Evolutionary conservation across 305 asterid species (phyloP), one percentile per base, ranked within the genome.

Genomic region (Vinca major): DNA sequence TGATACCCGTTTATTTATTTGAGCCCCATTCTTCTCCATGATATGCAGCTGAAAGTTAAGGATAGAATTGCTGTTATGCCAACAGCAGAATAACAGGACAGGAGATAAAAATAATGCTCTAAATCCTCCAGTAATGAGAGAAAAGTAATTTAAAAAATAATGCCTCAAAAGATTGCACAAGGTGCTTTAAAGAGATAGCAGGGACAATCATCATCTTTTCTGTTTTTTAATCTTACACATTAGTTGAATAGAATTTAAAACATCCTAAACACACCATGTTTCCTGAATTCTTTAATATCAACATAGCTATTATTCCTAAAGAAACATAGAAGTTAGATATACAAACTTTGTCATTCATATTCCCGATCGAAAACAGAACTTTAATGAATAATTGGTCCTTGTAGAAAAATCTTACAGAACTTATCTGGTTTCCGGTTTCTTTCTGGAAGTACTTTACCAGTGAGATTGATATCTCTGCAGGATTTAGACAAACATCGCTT

Each of bases 21-120:
- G 91, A 50, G 48, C 63, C 62, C 97, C 98, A 68, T 86, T 88
- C 94, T 80, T 87, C 86, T 86, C 96, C 47, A 74, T 80, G 85
- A 86, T 84, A 78, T 86, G 92, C 85, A 94, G 67, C 99, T 94
- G 94, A 64, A 74, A 53, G 61, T 70, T 65, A 74, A 75, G 44
- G 68, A 64, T 57, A 66, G 55, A 52, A 72, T 16, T 61, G 76
- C 45, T 50, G 57, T 52, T 36, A 52, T 63, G 63, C 49, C 48
- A 50, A 36, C 11, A 36, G 44, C 4, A 57, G 33, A 16, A 57
- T 21, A 44, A 54, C 19, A 14, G 49, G 37, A 36, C 61, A 12
- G 44, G 65, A 16, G 5, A 37, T 2, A 33, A 51, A 36, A 26
- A 0, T 50, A 58, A 11, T 12, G n/a, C n/a, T 2, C 0, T 0